phyloP scores from a whole-genome alignment of 371 early-diverging fungal species.

The Mortierella sp. region DNA sequence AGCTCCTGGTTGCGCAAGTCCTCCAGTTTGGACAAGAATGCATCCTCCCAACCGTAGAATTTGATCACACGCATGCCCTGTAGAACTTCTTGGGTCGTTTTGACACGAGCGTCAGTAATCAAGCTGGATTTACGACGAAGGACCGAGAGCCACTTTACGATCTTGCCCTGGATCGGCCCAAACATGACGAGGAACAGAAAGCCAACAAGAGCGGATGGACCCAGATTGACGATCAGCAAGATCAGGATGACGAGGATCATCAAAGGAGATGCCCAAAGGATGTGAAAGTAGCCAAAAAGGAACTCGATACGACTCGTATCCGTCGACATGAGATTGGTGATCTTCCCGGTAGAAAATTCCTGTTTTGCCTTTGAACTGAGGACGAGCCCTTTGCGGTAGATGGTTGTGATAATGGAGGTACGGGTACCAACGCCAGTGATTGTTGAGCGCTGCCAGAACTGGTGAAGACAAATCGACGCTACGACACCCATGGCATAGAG shows the following conservation, averaged over 20 bases:
- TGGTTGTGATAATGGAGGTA: slow-evolving; percentile 62
- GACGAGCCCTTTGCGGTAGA: slow-evolving; percentile 70
- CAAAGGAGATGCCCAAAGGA: slow-evolving; percentile 60
- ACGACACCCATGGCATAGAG: slow-evolving; percentile 52
- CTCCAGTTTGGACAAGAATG: slow-evolving; percentile 59
- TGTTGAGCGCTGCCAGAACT: slow-evolving; percentile 54
- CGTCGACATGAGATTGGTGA: slow-evolving; percentile 81
- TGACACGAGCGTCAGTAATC: slow-evolving; percentile 58
- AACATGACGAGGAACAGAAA: slow-evolving; percentile 57
- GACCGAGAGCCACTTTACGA: slow-evolving; percentile 44
- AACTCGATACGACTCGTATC: slow-evolving; percentile 70
- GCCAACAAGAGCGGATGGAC: slow-evolving; percentile 65
- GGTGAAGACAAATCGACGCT: slow-evolving; percentile 44
- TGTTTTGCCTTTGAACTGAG: slow-evolving; percentile 62
- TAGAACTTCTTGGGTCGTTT: slow-evolving; percentile 57
- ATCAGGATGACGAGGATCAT: slow-evolving; percentile 58
- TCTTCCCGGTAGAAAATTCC: slow-evolving; percentile 69
- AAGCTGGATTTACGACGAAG: slow-evolving; percentile 55
- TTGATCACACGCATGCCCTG: slow-evolving; percentile 61
- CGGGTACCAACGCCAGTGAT: slow-evolving; percentile 59
- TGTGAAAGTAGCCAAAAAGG: slow-evolving; percentile 59
- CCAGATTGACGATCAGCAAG: slow-evolving; percentile 61
- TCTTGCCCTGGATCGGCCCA: slow-evolving; percentile 44
- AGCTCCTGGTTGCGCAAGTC: slow-evolving; percentile 71
- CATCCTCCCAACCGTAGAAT: slow-evolving; percentile 68